These are phyloP conservation scores for Cyclotella baltica DNA, from an alignment of 108 stramenopile species.

Conservation along the genomic window DNA sequence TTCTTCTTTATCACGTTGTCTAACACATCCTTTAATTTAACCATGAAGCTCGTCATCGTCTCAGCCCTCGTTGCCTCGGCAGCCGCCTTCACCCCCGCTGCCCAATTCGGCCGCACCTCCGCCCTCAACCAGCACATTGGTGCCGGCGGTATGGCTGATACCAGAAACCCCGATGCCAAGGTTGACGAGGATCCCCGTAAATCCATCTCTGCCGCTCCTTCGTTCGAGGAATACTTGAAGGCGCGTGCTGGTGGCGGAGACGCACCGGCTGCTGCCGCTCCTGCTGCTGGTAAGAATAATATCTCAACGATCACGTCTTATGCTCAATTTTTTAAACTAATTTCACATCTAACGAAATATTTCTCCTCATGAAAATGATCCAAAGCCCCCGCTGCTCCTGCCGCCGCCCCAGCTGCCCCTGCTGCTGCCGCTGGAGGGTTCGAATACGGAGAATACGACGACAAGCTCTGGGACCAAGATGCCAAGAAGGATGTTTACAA, in stretches of 20 bases:
- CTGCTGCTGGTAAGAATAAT: not conserved
- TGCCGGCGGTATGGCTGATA: conserved; percentile 83
- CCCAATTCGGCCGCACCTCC: conserved; percentile 21
- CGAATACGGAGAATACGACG: conserved; percentile 87
- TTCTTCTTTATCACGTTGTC: too few species aligned
- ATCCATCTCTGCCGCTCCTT: conserved; percentile 83
- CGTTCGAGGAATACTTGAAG: conserved; percentile 92
- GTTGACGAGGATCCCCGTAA: conserved; percentile 83
- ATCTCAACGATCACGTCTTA: not conserved
- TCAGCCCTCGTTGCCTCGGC: conserved; percentile 63
- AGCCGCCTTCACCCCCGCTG: conserved; percentile 65
- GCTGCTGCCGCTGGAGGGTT: too few species aligned
- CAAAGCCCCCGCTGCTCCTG: not conserved
- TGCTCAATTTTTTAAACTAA: not conserved
- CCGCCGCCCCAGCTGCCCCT: not conserved
- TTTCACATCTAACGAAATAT: not conserved
- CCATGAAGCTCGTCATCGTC: conserved; percentile 51
- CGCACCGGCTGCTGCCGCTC: not conserved
- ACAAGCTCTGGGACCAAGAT: conserved; percentile 81
- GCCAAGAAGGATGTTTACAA: conserved; percentile 87
- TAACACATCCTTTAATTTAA: not conserved
- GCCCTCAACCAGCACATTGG: conserved; percentile 54
- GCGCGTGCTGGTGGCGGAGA: conserved; percentile 42
- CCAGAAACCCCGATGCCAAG: conserved; percentile 74
- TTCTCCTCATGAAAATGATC: not conserved